Evolutionary conservation across 768 basidiomycete species (phyloP).

Genomic region (Exsudoporus frostii): DNA sequence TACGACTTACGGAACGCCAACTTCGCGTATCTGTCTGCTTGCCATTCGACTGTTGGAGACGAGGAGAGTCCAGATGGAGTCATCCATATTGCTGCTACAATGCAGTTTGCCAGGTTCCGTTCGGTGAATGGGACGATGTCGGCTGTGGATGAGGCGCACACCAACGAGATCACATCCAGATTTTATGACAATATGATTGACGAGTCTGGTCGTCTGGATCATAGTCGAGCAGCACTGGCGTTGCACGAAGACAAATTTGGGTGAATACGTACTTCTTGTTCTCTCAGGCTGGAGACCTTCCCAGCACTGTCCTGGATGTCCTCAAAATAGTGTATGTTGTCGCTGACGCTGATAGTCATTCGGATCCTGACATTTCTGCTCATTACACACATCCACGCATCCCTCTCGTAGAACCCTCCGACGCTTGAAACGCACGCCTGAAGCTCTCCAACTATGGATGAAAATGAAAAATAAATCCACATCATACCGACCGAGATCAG

Average conservation of each 20-base stretch:
- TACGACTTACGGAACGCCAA: neutral
- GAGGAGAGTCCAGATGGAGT: neutral
- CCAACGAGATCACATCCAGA: neutral
- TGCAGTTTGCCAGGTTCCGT: slow-evolving; percentile 6
- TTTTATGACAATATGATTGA: neutral
- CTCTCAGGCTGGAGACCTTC: no score
- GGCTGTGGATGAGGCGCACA: neutral
- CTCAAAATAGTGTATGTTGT: no score
- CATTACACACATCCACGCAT: neutral
- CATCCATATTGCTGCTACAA: neutral
- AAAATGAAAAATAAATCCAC: no score
- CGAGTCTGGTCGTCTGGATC: neutral
- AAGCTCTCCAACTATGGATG: neutral
- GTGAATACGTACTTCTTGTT: no score
- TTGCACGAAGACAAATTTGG: neutral
- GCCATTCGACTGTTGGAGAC: neutral
- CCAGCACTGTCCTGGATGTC: no score
- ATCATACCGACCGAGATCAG: neutral
- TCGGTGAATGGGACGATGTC: slow-evolving; percentile 8
- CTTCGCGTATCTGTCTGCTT: slow-evolving; percentile 4
- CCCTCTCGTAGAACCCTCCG: neutral
- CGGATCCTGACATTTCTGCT: neutral
- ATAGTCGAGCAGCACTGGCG: neutral
- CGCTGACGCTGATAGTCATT: no score
- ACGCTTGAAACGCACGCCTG: no score